Base-by-base conservation (phyloP, 2,329 filamentous ascomycete genomes). In the Pezicula rhizophila region DNA sequence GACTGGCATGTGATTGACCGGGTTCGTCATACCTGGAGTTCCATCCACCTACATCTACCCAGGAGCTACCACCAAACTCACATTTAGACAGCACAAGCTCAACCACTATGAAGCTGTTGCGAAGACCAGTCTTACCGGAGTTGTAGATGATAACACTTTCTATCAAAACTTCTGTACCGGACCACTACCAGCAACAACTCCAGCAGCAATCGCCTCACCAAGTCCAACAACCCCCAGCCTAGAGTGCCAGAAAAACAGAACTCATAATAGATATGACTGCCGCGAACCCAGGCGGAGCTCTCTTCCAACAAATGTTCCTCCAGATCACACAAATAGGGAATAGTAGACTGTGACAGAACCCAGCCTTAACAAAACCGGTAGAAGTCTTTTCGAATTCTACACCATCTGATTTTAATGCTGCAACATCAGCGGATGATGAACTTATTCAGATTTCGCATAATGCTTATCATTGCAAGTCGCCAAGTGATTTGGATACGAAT, bases 221-320 rank as follows among this genome's bases (percentile, higher is more conserved):
- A 25, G 38, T 40, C 31, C 44, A 42, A 47, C 28, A 15, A 41
- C 25, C 23, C 8, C 48, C 4, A n/a, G 70, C 70, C 12, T 70
- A 70, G 43, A 53, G 61, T 2, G 65, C 66, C 1, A 67, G 70
- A 4, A 80, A 78, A 57, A 75, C 68, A 7, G 78, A 76, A 58
- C 67, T 86, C 5, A 69, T 86, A 42, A 76, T 86, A 47, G 83
- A 86, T 50, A 57, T 85, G 7, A 71, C 75, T 4, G 70, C 68
- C 4, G n/a, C n/a, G n/a, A 87, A 86, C 52, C 68, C 68, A 1
- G 82, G 82, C 35, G 82, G 49, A 6, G 45, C 34, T 11, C 40
- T 77, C 8, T 82, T 80, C 58, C 60, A 61, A 5, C 57, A 70
- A 35, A 56, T 60, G 48, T 59, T 61, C 41, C 58, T 60, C 26